Evolutionary conservation across 1,284 basidiomycete genomes (phyloP), one percentile per base, ranked within the genome.

Genomic region (Earliella scabrosa): DNA sequence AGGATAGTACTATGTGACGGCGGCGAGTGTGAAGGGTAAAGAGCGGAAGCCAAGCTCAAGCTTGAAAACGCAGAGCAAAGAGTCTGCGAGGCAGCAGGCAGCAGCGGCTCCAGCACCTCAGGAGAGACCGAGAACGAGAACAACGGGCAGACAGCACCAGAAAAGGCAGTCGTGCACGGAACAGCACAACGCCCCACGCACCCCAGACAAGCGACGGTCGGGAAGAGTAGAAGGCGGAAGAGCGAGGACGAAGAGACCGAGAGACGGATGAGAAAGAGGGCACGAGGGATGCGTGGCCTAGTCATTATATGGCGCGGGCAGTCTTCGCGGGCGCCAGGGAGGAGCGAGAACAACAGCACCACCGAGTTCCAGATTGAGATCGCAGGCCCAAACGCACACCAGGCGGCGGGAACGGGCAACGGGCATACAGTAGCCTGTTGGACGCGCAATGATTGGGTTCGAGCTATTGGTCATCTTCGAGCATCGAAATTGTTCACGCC

Each of bases 311-410:
- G 39, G 24, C 2, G 13, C 24, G 1, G n/a, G 43, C n/a, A 27
- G 43, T 16, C 3, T 46, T 46, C 45, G 45, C 21, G 45, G 36
- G 51, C 51, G 51, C 38, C 51, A 41, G 31, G 27, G 20, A 11
- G 23, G 20, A 13, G 6, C 44, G 8, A 46, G 51, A 45, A 45
- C 44, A 23, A 24, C 32, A 14, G 13, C 39, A 10, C 35, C 29
- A 31, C n/a, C n/a, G n/a, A n/a, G 16, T 18, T 16, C 35, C 35
- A 39, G n/a, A 45, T 45, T 18, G 43, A n/a, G n/a, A n/a, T n/a
- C n/a, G n/a, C n/a, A n/a, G n/a, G n/a, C n/a, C n/a, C n/a, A 45
- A 45, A 45, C 43, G n/a, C 9, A 31, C n/a, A 31, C 27, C 14
- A 20, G 36, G 36, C 36, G 36, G 36, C 10, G 4, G 23, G 5